These are phyloP conservation scores for Dioszegia aurantiaca DNA, from an alignment of 768 basidiomycete species.

Conservation along the genomic window DNA sequence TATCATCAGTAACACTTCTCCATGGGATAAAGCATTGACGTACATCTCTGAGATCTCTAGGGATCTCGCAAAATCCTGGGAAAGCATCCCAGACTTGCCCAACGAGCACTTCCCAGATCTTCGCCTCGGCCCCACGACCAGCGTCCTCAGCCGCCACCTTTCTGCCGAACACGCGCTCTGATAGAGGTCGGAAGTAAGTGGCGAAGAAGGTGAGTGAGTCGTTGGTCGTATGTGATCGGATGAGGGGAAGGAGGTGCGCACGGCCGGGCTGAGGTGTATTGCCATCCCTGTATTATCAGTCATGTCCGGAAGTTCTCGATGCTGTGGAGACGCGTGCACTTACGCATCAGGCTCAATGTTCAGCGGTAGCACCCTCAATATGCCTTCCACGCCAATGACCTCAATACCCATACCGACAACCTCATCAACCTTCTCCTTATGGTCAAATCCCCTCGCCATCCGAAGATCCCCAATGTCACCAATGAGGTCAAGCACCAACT, in stretches of 20 bases:
- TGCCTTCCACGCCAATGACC: slow-evolving; percentile 75
- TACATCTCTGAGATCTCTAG: slow-evolving; percentile 71
- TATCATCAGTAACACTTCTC: not conserved
- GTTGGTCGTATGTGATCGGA: slow-evolving; percentile 66
- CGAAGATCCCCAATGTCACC: slow-evolving; percentile 70
- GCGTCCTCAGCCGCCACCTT: slow-evolving; percentile 73
- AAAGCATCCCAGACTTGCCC: slow-evolving; percentile 91
- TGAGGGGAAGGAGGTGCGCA: slow-evolving; percentile 85
- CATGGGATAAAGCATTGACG: slow-evolving; percentile 22
- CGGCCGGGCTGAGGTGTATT: slow-evolving; percentile 70
- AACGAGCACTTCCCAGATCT: slow-evolving; percentile 91
- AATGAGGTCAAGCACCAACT: slow-evolving; percentile 67
- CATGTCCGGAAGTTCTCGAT: too few relatives aligned
- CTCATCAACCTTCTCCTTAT: slow-evolving; percentile 80
- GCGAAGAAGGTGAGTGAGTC: slow-evolving; percentile 84
- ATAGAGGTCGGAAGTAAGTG: slow-evolving; percentile 85
- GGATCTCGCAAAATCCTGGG: slow-evolving; percentile 80
- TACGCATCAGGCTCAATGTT: slow-evolving; percentile 82
- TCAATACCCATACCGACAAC: slow-evolving; percentile 77
- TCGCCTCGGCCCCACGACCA: slow-evolving; percentile 68
- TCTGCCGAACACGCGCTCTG: slow-evolving; percentile 85
- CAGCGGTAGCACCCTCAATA: slow-evolving; percentile 72
- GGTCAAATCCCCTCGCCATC: slow-evolving; percentile 76
- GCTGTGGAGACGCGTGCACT: slow-evolving; percentile 50
- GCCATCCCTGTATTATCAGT: slow-evolving; percentile 31